Percentiles rank a stretch among this genome's conserved stretches.
Evolutionary conservation across 495 filamentous ascomycete genomes (phyloP).

Genomic region (Chlorociboria aeruginascens): DNA sequence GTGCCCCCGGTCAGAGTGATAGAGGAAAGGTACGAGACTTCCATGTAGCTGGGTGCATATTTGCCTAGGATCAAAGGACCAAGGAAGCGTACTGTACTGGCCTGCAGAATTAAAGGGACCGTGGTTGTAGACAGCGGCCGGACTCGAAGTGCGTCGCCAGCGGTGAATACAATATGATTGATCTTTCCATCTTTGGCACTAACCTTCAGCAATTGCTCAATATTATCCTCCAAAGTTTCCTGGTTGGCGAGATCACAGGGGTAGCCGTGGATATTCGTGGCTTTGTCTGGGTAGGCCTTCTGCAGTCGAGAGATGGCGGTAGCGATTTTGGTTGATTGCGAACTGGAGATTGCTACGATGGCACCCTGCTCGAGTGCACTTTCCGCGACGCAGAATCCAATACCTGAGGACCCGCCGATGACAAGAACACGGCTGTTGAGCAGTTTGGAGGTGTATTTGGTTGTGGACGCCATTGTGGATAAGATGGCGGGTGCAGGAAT

Average conservation of each 20-base stretch:
- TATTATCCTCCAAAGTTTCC: slow-evolving; percentile 27
- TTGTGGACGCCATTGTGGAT: not conserved
- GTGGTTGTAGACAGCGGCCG: slow-evolving; percentile 26
- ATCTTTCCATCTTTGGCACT: slow-evolving; percentile 18
- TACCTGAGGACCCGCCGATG: slow-evolving; percentile 25
- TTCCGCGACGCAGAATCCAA: slow-evolving; percentile 42
- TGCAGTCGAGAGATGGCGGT: slow-evolving; percentile 27
- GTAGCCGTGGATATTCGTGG: slow-evolving; percentile 22
- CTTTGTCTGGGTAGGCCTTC: slow-evolving; percentile 19
- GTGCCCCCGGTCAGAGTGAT: slow-evolving; percentile 42
- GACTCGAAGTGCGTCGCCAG: slow-evolving; percentile 32
- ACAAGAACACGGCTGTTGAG: not conserved
- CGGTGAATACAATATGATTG: slow-evolving; percentile 52
- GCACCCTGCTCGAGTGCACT: slow-evolving; percentile 34
- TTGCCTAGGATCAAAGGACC: slow-evolving; percentile 43
- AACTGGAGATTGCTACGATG: slow-evolving; percentile 40
- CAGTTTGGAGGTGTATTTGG: not conserved
- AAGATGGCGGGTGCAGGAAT: not conserved
- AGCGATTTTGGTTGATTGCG: slow-evolving; percentile 28
- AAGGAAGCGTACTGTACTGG: slow-evolving; percentile 35
- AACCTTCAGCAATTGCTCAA: slow-evolving; percentile 34
- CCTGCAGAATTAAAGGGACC: slow-evolving; percentile 23
- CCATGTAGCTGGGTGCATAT: slow-evolving; percentile 30
- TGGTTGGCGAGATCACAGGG: slow-evolving; percentile 36
- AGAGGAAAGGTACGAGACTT: slow-evolving; percentile 24